Evolutionary conservation across 2,329 filamentous ascomycete genomes (phyloP).

Genomic region (Sporothrix pallida): DNA sequence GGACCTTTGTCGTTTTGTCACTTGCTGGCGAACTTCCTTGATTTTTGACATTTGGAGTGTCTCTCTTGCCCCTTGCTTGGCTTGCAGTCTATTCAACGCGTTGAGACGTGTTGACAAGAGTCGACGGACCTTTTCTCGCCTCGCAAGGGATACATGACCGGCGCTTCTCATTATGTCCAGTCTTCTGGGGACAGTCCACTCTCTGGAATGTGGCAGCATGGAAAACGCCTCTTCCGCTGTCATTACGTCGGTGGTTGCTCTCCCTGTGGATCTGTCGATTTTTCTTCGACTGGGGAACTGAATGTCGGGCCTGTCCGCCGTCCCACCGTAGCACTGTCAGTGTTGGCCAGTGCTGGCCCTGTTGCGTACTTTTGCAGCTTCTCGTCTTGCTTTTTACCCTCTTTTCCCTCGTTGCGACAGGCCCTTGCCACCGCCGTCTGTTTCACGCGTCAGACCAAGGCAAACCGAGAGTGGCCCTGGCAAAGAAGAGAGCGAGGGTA

Average conservation of each 20-base stretch:
- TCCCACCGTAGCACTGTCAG: not conserved
- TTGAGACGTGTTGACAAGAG: too few species aligned
- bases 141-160: constrained; percentile 12
- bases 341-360: not conserved
- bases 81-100: too few species aligned
- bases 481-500: not conserved
- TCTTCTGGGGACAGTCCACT: not conserved
- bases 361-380: not conserved
- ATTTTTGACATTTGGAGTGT: not conserved
- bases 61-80: not conserved
- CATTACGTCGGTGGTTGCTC: not conserved
- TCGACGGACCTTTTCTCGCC: not conserved
- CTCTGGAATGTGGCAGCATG: constrained; percentile 5
- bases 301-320: not conserved
- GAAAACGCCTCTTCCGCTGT: constrained; percentile 6
- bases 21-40: not conserved
- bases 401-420: constrained; percentile 12
- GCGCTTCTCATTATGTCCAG: not conserved
- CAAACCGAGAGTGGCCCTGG: not conserved
- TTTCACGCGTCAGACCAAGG: constrained; percentile 24
- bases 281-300: not conserved
- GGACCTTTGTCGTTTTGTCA: not conserved
- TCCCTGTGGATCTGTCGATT: not conserved
- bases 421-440: constrained; percentile 28
- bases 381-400: not conserved